These are phyloP conservation scores for Aureobasidium sp. DNA, from an alignment of 2,329 filamentous ascomycete genomes.

Conservation along the genomic window DNA sequence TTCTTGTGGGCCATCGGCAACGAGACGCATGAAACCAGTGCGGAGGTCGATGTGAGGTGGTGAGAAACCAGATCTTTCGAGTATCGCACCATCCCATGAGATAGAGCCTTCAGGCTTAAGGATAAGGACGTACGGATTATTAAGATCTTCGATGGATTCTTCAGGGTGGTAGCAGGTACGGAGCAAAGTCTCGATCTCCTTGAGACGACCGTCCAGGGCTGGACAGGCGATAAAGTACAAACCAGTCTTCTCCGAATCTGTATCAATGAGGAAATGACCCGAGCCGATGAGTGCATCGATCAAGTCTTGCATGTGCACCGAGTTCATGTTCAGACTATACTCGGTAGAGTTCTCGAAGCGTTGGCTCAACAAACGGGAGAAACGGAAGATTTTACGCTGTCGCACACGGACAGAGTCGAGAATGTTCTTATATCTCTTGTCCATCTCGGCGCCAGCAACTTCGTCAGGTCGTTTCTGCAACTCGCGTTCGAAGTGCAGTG, in stretches of 20 bases:
- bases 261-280: conserved; percentile 82
- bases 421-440: conserved; percentile 92
- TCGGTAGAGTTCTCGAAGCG: conserved; percentile 96
- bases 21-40: conserved; percentile 74
- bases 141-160: conserved; percentile 62
- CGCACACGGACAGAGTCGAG: conserved; percentile 93
- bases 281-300: conserved; percentile 74
- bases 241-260: conserved; percentile 55
- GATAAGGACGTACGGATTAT: conserved; percentile 78
- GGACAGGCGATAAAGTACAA: conserved; percentile 82
- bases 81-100: conserved; percentile 68
- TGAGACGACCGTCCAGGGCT: conserved; percentile 63
- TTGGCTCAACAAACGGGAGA: conserved; percentile 82
- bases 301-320: conserved; percentile 64
- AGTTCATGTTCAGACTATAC: conserved; percentile 73
- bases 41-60: conserved; percentile 81
- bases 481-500: conserved; percentile 86
- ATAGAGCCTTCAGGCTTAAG: conserved; percentile 73
- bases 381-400: conserved; percentile 93
- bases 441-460: conserved; percentile 73
- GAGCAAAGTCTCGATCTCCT: conserved; percentile 80
- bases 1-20: conserved; percentile 78
- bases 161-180: conserved; percentile 69
- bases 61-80: conserved; percentile 62
- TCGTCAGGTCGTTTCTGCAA: conserved; percentile 79